phyloP scores from a whole-genome alignment of 768 basidiomycete species.

The Cystoderma amianthinum region DNA sequence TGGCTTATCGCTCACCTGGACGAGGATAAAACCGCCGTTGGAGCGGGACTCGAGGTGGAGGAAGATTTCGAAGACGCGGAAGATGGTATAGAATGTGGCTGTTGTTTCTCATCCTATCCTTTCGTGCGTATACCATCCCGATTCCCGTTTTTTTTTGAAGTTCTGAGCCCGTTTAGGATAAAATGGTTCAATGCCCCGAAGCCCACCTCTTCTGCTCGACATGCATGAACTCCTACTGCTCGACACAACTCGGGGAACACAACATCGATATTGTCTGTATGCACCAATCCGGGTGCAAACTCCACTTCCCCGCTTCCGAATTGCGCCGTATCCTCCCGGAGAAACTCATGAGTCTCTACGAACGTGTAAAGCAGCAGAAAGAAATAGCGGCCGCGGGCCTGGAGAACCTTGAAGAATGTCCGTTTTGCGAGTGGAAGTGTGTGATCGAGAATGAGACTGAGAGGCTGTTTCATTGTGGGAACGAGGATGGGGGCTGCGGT shows the following conservation, averaged over 20 bases:
- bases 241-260: constrained; percentile 58
- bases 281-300: constrained; percentile 70
- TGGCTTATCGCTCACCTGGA: constrained; percentile 35
- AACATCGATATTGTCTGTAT: constrained; percentile 68
- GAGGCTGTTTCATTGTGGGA: constrained; percentile 52
- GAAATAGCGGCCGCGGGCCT: constrained; percentile 75
- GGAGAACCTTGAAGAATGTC: constrained; percentile 83
- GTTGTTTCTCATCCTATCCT: constrained; percentile 70
- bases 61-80: constrained; percentile 39
- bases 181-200: constrained; percentile 87
- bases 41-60: too few relatives aligned
- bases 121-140: constrained; percentile 44
- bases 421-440: constrained; percentile 83
- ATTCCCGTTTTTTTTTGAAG: constrained; percentile 2
- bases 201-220: constrained; percentile 79
- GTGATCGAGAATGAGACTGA: constrained; percentile 49
- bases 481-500: constrained; percentile 63
- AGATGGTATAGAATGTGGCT: constrained; percentile 78
- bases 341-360: constrained; percentile 65
- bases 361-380: constrained; percentile 68
- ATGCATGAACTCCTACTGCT: constrained; percentile 67
- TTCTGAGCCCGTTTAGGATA: constrained; percentile 50
- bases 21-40: constrained; percentile 21
- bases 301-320: constrained; percentile 62
- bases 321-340: constrained; percentile 58